phyloP scores from a whole-genome alignment of 345 rosid species.

The Noccaea bulbosa region DNA sequence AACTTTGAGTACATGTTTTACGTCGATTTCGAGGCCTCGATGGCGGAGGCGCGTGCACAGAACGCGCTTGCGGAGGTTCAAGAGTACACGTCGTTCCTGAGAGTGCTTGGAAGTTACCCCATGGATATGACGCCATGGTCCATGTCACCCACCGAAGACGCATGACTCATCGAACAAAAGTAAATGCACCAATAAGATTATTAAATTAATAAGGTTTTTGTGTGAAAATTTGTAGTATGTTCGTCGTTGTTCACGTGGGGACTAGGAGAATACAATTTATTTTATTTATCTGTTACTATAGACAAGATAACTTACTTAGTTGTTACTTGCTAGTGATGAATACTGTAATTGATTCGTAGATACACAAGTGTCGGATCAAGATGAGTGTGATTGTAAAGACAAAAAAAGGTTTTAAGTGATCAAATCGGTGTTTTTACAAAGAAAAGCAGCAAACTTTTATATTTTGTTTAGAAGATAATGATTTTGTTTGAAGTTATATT shows the following conservation, averaged over 20 bases:
- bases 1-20: conserved; percentile 96
- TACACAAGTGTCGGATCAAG: too few species aligned
- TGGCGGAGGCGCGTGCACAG: conserved; percentile 95
- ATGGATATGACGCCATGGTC: conserved; percentile 99
- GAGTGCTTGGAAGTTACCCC: conserved; percentile 96
- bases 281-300: conserved; percentile 12
- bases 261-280: conserved; percentile 9
- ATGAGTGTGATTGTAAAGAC: neutral
- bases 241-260: conserved; percentile 22
- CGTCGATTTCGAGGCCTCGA: conserved; percentile 91
- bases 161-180: conserved; percentile 24
- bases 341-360: neutral
- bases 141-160: conserved; percentile 53
- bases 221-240: neutral
- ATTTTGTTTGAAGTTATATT: conserved; percentile 2
- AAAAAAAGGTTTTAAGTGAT: neutral
- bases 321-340: neutral
- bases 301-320: neutral
- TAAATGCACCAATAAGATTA: conserved; percentile 19
- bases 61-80: conserved; percentile 97
- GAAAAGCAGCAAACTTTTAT: too few species aligned
- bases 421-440: neutral
- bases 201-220: conserved; percentile 2
- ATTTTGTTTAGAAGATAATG: neutral
- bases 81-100: conserved; percentile 93